phyloP scores from a whole-genome alignment of 305 asterid species.

The Rubia tinctorum region DNA sequence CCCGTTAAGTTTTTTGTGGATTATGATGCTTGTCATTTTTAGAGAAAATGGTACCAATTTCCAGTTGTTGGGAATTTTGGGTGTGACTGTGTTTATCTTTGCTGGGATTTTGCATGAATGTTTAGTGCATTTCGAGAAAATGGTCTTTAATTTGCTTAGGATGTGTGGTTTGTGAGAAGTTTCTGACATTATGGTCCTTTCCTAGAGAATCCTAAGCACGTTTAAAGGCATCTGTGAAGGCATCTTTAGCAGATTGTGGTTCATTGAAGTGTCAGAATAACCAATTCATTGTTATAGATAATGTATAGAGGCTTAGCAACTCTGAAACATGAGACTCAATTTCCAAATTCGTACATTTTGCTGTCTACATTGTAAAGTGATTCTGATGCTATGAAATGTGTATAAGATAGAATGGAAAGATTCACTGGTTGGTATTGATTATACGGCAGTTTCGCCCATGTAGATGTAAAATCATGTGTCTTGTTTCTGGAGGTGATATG shows the following conservation, averaged over 20 bases:
- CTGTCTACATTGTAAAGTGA: neutral
- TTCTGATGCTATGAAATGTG: neutral
- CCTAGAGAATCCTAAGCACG: neutral
- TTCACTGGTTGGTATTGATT: neutral
- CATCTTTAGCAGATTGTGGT: neutral
- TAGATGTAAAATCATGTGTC: neutral
- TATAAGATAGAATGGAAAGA: neutral
- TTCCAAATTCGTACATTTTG: neutral
- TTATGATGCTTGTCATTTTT: too few species aligned
- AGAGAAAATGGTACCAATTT: neutral
- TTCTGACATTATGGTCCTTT: neutral
- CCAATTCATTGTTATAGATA: neutral
- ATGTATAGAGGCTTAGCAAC: neutral
- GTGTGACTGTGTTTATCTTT: neutral
- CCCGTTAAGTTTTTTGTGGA: neutral
- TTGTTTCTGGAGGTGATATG: neutral
- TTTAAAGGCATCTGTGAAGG: neutral
- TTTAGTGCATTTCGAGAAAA: neutral
- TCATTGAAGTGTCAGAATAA: neutral
- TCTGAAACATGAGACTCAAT: neutral
- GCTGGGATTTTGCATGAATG: neutral
- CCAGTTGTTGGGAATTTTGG: neutral
- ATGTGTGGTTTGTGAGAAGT: neutral
- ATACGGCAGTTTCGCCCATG: neutral
- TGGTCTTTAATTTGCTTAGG: neutral